Conservation (phyloP, 2,329 filamentous ascomycete species). For the Tolypocladium tropicale region DNA sequence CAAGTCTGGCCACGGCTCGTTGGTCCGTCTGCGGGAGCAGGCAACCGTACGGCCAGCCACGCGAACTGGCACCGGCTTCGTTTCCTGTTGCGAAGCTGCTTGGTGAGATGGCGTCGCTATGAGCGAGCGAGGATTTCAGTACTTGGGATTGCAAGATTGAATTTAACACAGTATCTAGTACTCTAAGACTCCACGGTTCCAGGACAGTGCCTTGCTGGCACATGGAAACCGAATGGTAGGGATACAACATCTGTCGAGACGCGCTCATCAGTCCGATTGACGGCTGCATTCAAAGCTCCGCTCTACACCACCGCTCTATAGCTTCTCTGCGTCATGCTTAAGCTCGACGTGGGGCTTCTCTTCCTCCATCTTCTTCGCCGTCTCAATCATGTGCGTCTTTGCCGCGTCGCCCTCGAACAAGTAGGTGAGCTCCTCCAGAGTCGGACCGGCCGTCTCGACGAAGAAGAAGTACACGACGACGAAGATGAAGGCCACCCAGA, state of each 20-base stretch:
- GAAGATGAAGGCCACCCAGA: conserved; percentile 26
- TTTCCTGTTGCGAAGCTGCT: too few species aligned
- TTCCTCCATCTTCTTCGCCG: conserved; percentile 7
- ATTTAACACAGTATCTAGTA: too few species aligned
- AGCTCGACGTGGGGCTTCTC: conserved; percentile 1
- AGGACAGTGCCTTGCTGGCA: too few species aligned
- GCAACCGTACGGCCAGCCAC: too few species aligned
- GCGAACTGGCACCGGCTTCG: too few species aligned
- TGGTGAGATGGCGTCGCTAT: too few species aligned
- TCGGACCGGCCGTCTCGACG: conserved; percentile 25
- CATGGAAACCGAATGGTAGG: too few species aligned
- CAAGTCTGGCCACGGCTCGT: too few species aligned
- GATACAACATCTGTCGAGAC: neutral
- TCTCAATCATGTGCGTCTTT: conserved; percentile 13
- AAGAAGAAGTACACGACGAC: conserved; percentile 29
- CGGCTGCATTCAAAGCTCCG: neutral
- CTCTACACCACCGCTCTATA: neutral
- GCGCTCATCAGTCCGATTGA: neutral
- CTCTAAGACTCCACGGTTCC: too few species aligned
- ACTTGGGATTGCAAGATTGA: too few species aligned
- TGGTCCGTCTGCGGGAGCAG: too few species aligned
- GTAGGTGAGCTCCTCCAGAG: conserved; percentile 22
- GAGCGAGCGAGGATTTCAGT: too few species aligned
- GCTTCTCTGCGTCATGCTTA: conserved; percentile 1
- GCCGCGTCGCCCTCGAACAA: conserved; percentile 19